Conservation (phyloP, 2,329 filamentous ascomycete species). For the Cordyceps javanica region DNA sequence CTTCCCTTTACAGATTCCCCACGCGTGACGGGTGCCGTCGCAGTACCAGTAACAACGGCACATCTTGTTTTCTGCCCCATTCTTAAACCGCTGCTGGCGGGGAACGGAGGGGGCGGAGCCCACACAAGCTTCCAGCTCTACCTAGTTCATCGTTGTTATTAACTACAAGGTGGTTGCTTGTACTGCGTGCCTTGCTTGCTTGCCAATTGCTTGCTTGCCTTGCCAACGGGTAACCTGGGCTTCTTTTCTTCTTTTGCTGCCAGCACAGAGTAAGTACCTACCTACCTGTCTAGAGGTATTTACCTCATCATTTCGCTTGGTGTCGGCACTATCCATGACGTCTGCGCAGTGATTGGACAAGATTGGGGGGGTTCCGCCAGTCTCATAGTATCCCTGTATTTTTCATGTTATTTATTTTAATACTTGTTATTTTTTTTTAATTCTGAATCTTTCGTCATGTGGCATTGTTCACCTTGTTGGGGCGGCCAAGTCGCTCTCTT, state of each 20-base stretch:
- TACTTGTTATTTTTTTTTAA: background rate
- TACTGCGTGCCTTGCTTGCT: background rate
- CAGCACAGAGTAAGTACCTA: no score
- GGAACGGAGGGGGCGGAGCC: background rate
- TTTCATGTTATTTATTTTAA: no score
- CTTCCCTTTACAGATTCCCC: background rate
- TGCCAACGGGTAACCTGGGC: no score
- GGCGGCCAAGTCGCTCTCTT: background rate
- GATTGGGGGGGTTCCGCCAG: background rate
- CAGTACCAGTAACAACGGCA: no score
- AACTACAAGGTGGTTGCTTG: no score
- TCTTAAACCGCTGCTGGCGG: background rate
- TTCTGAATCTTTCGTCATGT: no score
- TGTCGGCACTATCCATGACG: background rate
- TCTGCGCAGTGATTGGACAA: background rate
- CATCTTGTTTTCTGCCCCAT: background rate
- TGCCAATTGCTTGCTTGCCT: background rate
- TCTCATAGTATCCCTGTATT: no score
- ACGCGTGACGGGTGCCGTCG: background rate
- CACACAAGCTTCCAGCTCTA: background rate
- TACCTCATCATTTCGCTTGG: background rate
- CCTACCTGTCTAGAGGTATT: no score
- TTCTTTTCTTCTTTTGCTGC: no score
- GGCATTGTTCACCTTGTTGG: constrained; percentile 2
- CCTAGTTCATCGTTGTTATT: no score